A percentile compares a stretch with the other conserved stretches of the same genome.
Evolutionary conservation across 2,329 filamentous ascomycete species (phyloP).

Genomic region (Cladosporium velox): DNA sequence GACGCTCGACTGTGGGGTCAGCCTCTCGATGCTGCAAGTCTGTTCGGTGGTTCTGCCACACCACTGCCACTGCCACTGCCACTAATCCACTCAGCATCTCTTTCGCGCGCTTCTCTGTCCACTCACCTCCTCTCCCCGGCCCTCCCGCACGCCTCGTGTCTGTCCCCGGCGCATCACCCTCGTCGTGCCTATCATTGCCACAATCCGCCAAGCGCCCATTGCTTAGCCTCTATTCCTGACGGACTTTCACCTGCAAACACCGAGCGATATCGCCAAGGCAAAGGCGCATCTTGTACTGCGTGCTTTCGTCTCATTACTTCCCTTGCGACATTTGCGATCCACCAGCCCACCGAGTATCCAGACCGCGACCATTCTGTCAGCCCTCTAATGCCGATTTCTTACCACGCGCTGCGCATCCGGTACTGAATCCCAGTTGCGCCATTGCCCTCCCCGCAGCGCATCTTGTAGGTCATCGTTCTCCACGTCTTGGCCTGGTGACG

Average conservation of each 20-base stretch:
- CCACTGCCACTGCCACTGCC: conserved; percentile 6
- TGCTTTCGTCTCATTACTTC: conserved; percentile 5
- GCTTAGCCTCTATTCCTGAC: conserved; percentile 20
- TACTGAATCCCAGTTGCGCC: conserved; percentile 3
- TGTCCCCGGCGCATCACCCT: conserved; percentile 7
- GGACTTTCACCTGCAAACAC: conserved; percentile 19
- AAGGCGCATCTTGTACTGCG: conserved; percentile 6
- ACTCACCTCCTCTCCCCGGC: conserved; percentile 3
- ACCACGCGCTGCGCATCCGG: not conserved
- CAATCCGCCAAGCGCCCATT: conserved; percentile 11
- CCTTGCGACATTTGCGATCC: conserved; percentile 9
- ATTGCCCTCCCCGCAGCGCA: conserved; percentile 16
- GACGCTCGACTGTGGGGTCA: conserved; percentile 13
- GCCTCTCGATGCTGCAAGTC: not conserved
- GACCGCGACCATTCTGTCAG: not conserved
- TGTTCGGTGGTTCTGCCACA: not conserved
- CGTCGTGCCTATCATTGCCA: conserved; percentile 17
- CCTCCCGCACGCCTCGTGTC: conserved; percentile 12
- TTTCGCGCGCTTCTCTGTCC: not conserved
- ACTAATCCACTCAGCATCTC: conserved; percentile 2
- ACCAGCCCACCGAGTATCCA: not conserved
- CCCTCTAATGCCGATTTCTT: not conserved
- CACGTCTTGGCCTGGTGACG: conserved; percentile 16
- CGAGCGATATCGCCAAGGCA: conserved; percentile 19
- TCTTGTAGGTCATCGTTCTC: conserved; percentile 15